Evolutionary conservation across 2,329 filamentous ascomycete genomes (phyloP), one percentile per base, ranked within the genome.

Genomic region (Rasamsonia emersonii): DNA sequence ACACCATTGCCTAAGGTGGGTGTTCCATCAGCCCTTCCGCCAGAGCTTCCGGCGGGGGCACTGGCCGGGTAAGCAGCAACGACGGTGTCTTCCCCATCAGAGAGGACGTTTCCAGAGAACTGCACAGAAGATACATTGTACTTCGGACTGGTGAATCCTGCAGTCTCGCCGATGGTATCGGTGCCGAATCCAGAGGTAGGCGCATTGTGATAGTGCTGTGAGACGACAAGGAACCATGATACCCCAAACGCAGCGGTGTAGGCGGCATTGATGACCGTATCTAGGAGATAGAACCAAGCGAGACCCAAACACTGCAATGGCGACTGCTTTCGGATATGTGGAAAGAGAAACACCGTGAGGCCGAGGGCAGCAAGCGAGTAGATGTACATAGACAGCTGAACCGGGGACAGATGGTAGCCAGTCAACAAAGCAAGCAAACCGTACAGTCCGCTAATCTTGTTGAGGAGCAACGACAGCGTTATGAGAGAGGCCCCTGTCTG

Each of bases 381-480:
- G 29, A 93, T 71, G 68, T 94, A 95, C 71, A 93, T 91, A 36
- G 82, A 83, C 36, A 94, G 72, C 60, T 95, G 89, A 15, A 91
- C 72, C 18, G 78, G 70, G 33, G 85, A 88, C 41, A 94, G 76
- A 46, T 80, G 70, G 59, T 84, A 86, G 54, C 89, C 89, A 15
- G 88, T 93, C 43, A 94, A 68, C 45, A 94, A 74, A 37, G 88
- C 86, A 45, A 95, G 79, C 25, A 95, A 71, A 43, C 88, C 88
- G 61, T 93, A 95, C 45, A 94, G 70, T 36, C 86, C 88, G 30
- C 85, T 89, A 45, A 88, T 75, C 61, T 94, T 94, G 71, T 95
- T 95, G 64, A 95, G 79, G 34, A 93, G 71, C 42, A 93, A 75
- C 8, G 82, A 78, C 40, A 91, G 70, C 4, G 82, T 79, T 49